phyloP scores from a whole-genome alignment of 495 filamentous ascomycete species.

The Aspergillus campestris region DNA sequence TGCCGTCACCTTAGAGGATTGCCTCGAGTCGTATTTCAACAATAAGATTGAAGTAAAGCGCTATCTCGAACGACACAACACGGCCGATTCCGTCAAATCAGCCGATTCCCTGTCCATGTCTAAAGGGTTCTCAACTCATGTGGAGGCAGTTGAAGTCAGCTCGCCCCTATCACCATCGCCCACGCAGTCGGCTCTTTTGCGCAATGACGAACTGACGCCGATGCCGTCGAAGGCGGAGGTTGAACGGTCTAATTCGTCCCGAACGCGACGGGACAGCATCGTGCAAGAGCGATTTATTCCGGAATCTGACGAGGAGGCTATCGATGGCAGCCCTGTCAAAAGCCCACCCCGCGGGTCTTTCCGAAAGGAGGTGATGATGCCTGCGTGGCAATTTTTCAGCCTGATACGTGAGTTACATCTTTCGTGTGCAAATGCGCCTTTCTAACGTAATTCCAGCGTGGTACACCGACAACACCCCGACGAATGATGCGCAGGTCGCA shows the following conservation, averaged over 20 bases:
- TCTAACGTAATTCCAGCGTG: conserved; percentile 44
- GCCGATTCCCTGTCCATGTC: conserved; percentile 33
- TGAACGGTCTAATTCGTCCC: conserved; percentile 13
- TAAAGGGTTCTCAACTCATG: conserved; percentile 43
- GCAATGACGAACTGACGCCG: conserved; percentile 21
- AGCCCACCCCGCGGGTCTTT: conserved; percentile 39
- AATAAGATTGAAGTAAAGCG: conserved; percentile 85
- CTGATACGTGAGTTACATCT: conserved; percentile 58
- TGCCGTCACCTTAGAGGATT: conserved; percentile 70
- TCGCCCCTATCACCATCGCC: conserved; percentile 35
- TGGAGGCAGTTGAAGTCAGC: conserved; percentile 53
- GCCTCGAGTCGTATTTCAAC: conserved; percentile 90
- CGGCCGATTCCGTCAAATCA: conserved; percentile 43
- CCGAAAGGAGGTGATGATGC: conserved; percentile 83
- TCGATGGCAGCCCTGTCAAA: conserved; percentile 20
- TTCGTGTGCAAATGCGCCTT: background rate
- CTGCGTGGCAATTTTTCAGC: conserved; percentile 96
- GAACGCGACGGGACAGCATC: conserved; percentile 48
- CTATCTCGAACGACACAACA: conserved; percentile 58
- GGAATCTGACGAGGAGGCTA: conserved; percentile 27
- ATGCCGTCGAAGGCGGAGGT: conserved; percentile 24
- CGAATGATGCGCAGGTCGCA: conserved; percentile 59
- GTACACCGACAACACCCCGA: conserved; percentile 64
- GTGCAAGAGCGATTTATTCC: conserved; percentile 52
- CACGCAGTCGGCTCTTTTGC: conserved; percentile 23